Evolutionary conservation across 768 basidiomycete genomes (phyloP).

Genomic region (Artomyces pyxidatus): DNA sequence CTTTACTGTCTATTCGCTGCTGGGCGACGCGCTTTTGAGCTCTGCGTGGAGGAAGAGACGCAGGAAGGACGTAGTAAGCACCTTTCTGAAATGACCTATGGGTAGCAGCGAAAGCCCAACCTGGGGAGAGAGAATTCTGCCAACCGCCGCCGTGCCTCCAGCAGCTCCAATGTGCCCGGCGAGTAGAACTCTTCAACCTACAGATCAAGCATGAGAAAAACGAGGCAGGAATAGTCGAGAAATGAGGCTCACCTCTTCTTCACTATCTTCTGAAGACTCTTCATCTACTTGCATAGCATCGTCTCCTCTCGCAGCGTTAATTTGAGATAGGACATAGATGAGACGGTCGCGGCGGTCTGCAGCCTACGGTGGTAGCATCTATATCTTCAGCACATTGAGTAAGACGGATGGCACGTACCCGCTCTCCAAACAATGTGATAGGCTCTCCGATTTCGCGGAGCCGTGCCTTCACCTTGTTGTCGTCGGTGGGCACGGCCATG

Average conservation of each 20-base stretch:
- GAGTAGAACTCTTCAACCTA: constrained; percentile 96
- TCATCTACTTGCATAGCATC: constrained; percentile 70
- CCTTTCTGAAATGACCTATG: constrained; percentile 47
- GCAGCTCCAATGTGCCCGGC: constrained; percentile 78
- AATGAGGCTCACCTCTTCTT: constrained; percentile 54
- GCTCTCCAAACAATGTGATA: constrained; percentile 95
- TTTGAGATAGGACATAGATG: constrained; percentile 91
- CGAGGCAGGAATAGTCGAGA: not conserved
- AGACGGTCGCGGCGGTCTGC: constrained; percentile 94
- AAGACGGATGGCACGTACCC: constrained; percentile 47
- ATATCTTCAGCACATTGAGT: constrained; percentile 8
- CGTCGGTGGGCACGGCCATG: constrained; percentile 96
- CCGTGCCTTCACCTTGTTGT: constrained; percentile 82
- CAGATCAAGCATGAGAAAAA: constrained; percentile 2
- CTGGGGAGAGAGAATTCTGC: constrained; percentile 94
- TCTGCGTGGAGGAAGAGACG: constrained; percentile 49
- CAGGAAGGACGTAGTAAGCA: constrained; percentile 58
- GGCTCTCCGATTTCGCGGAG: constrained; percentile 94
- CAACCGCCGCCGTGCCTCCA: constrained; percentile 76
- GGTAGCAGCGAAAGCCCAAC: constrained; percentile 63
- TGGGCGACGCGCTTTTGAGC: constrained; percentile 91
- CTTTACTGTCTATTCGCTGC: constrained; percentile 83
- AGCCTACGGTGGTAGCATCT: constrained; percentile 44
- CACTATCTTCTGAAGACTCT: constrained; percentile 59
- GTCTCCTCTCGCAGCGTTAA: constrained; percentile 80